Conservation (phyloP, 495 filamentous ascomycete species). For the Sordaria brevicollis region DNA sequence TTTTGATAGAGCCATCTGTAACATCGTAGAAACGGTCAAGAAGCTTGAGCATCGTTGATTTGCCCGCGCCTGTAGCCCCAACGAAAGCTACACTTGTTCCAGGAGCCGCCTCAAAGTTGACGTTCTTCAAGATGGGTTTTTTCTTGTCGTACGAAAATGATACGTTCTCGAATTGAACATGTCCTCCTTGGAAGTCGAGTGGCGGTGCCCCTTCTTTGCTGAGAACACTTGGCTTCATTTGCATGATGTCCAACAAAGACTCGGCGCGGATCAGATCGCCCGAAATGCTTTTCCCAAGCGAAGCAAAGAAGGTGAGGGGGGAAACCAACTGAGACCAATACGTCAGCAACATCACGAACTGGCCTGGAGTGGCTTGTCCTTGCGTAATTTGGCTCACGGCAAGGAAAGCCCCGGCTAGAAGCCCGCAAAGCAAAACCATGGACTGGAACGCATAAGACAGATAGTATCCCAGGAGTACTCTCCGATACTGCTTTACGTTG, state of each 20-base stretch:
- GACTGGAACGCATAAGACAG: constrained; percentile 44
- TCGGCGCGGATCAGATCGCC: constrained; percentile 60
- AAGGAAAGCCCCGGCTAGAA: constrained; percentile 54
- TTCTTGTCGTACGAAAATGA: constrained; percentile 62
- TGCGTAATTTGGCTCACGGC: constrained; percentile 55
- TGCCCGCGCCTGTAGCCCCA: constrained; percentile 67
- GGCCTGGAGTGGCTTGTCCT: constrained; percentile 48
- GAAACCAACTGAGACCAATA: constrained; percentile 59
- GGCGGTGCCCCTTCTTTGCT: constrained; percentile 45
- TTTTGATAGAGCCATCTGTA: constrained; percentile 49
- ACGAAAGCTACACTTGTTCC: constrained; percentile 66
- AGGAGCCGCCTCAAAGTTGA: constrained; percentile 48
- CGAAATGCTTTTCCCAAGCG: constrained; percentile 47
- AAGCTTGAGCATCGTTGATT: constrained; percentile 66
- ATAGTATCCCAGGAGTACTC: constrained; percentile 30
- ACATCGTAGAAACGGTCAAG: constrained; percentile 65
- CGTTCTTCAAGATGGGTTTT: constrained; percentile 52
- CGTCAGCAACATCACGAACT: constrained; percentile 58
- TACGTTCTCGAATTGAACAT: constrained; percentile 55
- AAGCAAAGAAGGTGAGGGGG: constrained; percentile 56
- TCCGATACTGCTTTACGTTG: constrained; percentile 28
- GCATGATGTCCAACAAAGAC: constrained; percentile 59
- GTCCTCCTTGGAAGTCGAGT: constrained; percentile 47
- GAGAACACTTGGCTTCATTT: constrained; percentile 51
- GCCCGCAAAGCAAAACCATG: constrained; percentile 50